Conservation (phyloP, 2,329 filamentous ascomycete species). For the Exophiala xenobiotica region DNA sequence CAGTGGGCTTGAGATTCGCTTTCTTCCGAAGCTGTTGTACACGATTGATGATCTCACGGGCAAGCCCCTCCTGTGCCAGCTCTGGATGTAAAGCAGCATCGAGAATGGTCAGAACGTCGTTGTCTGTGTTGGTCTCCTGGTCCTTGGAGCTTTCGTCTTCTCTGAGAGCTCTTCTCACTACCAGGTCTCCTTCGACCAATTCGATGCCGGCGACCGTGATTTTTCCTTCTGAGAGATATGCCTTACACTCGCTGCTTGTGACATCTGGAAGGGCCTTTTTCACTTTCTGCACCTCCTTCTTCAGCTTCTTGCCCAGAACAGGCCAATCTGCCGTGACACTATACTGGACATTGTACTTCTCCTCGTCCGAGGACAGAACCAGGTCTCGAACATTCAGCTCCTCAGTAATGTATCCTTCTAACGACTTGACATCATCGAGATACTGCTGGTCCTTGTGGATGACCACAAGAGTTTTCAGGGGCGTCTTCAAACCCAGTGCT, state of each 20-base stretch:
- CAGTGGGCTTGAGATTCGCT: conserved; percentile 83
- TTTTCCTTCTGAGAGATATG: conserved; percentile 69
- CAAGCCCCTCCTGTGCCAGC: conserved; percentile 82
- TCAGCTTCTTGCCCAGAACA: conserved; percentile 91
- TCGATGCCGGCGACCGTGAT: conserved; percentile 84
- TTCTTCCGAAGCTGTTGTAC: conserved; percentile 93
- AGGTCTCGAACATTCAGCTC: conserved; percentile 89
- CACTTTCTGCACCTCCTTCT: conserved; percentile 88
- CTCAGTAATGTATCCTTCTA: conserved; percentile 85
- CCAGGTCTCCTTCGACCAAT: conserved; percentile 77
- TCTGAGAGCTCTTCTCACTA: conserved; percentile 75
- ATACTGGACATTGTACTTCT: conserved; percentile 88
- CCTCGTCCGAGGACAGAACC: conserved; percentile 80
- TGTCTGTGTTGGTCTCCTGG: conserved; percentile 83
- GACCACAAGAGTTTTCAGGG: conserved; percentile 83
- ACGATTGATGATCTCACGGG: conserved; percentile 87
- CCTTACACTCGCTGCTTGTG: conserved; percentile 75
- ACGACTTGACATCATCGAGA: conserved; percentile 78
- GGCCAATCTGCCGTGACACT: conserved; percentile 90
- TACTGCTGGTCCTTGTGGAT: conserved; percentile 82
- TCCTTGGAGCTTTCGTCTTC: conserved; percentile 69
- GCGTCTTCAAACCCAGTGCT: conserved; percentile 83
- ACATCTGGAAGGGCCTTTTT: conserved; percentile 84
- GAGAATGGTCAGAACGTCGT: conserved; percentile 88
- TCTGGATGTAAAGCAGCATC: conserved; percentile 80